Conservation (phyloP, 2,329 filamentous ascomycete genomes). For the Ascochyta pisi region DNA sequence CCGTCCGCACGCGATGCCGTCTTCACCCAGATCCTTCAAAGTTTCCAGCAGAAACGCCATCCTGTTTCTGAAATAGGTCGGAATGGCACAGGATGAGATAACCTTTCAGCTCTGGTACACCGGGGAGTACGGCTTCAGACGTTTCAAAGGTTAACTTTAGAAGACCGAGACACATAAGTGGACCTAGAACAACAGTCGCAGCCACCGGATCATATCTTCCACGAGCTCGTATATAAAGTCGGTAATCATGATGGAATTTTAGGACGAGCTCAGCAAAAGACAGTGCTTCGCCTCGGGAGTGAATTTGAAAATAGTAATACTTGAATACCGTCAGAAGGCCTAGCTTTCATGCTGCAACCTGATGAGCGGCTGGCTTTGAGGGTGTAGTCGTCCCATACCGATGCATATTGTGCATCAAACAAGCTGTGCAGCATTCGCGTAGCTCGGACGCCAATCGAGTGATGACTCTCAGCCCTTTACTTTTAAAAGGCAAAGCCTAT, state of each 20-base stretch:
- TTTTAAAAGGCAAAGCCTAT: too few relatives aligned
- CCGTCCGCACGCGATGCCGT: conserved; percentile 9
- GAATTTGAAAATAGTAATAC: too few relatives aligned
- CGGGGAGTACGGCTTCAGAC: neutral
- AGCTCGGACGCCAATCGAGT: too few relatives aligned
- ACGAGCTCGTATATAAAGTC: neutral
- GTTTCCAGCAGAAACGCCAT: conserved; percentile 8
- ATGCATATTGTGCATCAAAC: too few relatives aligned
- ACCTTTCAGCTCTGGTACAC: conserved; percentile 1
- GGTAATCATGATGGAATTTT: neutral
- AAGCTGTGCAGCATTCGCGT: too few relatives aligned
- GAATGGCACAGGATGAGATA: conserved; percentile 10
- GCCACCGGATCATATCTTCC: neutral
- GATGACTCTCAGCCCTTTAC: too few relatives aligned
- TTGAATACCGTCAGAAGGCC: too few relatives aligned
- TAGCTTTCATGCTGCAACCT: too few relatives aligned
- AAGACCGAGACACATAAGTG: neutral
- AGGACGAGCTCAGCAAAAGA: too few relatives aligned
- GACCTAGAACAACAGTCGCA: neutral
- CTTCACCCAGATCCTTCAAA: neutral
- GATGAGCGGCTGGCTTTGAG: too few relatives aligned
- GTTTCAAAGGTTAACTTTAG: neutral
- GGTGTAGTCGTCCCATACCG: too few relatives aligned
- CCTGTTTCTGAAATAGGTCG: conserved; percentile 8
- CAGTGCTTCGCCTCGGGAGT: too few relatives aligned